A percentile compares a stretch with the other conserved stretches of the same genome.
Evolutionary conservation across 2,329 filamentous ascomycete species (phyloP).

Genomic region (Penicillium sp.): DNA sequence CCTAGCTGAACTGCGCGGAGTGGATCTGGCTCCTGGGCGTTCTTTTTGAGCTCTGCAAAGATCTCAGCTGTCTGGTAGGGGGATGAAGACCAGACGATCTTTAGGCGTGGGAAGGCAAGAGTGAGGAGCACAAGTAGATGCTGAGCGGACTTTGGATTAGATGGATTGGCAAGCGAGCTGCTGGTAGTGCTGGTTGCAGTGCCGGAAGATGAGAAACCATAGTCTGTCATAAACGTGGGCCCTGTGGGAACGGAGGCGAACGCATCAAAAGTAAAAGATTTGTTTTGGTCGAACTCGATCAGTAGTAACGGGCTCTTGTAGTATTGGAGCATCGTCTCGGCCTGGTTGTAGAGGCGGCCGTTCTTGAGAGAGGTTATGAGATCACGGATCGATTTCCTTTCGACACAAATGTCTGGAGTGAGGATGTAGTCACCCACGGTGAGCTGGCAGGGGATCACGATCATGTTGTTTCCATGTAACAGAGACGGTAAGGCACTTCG

Average conservation of each 20-base stretch:
- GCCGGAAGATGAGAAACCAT: slow-evolving; percentile 48
- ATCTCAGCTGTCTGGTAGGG: slow-evolving; percentile 98
- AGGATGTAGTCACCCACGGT: slow-evolving; percentile 97
- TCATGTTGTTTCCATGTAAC: slow-evolving; percentile 81
- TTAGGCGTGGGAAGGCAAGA: slow-evolving; percentile 82
- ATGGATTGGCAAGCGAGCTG: slow-evolving; percentile 61
- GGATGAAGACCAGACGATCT: slow-evolving; percentile 89
- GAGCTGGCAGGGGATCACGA: slow-evolving; percentile 89
- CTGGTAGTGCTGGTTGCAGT: slow-evolving; percentile 54
- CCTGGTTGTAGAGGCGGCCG: slow-evolving; percentile 86
- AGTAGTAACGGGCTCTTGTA: slow-evolving; percentile 88
- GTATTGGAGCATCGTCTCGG: slow-evolving; percentile 89
- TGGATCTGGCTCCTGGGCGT: slow-evolving; percentile 86
- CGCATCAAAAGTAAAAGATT: slow-evolving; percentile 90
- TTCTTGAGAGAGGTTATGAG: slow-evolving; percentile 89
- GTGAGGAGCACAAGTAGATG: slow-evolving; percentile 89
- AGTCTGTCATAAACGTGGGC: slow-evolving; percentile 50
- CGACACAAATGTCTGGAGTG: slow-evolving; percentile 85
- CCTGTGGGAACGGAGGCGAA: slow-evolving; percentile 43
- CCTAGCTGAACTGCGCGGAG: slow-evolving; percentile 81
- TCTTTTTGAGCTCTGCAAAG: slow-evolving; percentile 87
- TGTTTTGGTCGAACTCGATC: slow-evolving; percentile 97
- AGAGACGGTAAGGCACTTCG: slow-evolving; percentile 87
- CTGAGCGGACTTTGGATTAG: slow-evolving; percentile 73
- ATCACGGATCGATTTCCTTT: slow-evolving; percentile 90